Evolutionary conservation across 768 basidiomycete genomes (phyloP), one percentile per base, ranked within the genome.

Genomic region (Tulasnella sp.): DNA sequence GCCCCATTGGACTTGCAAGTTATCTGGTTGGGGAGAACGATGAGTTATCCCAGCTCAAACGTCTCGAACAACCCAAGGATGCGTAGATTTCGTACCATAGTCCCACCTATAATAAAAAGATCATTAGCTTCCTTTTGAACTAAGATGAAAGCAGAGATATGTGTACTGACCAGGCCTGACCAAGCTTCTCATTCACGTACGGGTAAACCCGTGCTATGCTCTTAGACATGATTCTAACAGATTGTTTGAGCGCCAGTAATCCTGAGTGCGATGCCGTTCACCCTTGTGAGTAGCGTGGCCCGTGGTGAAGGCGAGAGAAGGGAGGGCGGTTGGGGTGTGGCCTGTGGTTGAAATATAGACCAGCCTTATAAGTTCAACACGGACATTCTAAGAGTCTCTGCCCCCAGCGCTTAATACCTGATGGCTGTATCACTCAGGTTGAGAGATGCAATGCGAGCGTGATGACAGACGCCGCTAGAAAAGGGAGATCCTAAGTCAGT

Each of bases 1-100:
- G 56, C 82, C 81, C 83, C 83, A 85, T 58, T 82, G 78, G 56
- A 84, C 75, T 63, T 73, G 71, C 56, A 80, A 77, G 64, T 80
- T 80, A 63, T 84, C 80, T 78, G 62, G 4, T 34, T 38, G 26
- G 23, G 60, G 32, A 21, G 11, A 19, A 26, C 24, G 17, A 24
- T 30, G 43, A 21, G 29, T 27, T n/a, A 17, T 48, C 43, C 8
- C 19, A 15, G 48, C 43, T 11, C 15, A 5, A n/a, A n/a, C 15
- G 34, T 15, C 34, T 38, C 34, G 34, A 38, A 15, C 7, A 38
- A 15, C n/a, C 34, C 17, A 27, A 26, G 21, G 45, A 24, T 24
- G 42, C 27, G n/a, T 21, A 21, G 24, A 24, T 13, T 27, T 50
- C 44, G 17, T 47, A 58, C 56, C 56, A 58, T 58, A 58, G 48